Evolutionary conservation across 176 grass and related monocot species (phyloP), one percentile per base, ranked within the genome.

Genomic region (Eremochloa ophiuroides): DNA sequence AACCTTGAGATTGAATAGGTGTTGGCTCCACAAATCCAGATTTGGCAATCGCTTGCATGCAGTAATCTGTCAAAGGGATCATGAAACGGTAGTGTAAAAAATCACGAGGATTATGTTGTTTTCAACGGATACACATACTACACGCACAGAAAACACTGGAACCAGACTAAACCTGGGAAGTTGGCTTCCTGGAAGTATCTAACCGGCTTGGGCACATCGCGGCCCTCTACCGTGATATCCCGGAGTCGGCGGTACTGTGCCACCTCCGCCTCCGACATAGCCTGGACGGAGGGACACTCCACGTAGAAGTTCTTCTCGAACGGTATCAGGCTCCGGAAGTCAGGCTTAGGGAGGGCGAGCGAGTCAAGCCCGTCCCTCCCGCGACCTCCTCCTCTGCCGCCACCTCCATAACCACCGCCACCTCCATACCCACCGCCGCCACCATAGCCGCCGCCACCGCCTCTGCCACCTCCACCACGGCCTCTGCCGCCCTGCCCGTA

Each of bases 221-320:
- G 62, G 20, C 96, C 96, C 28, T 99, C 96, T 2, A 93, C 82
- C 0, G 88, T 93, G 28, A 99, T 99, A 42, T 99, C 84, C 51
- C 87, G 73, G 27, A 76, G 77, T 14, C 77, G 73, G 15, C 96
- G 93, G 41, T 99, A 99, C 28, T 88, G 80, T 10, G 28, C 39
- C 25, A 87, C 91, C 12, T 99, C 96, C 35, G 80, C 71, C 42
- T 95, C 90, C 22, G 96, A 91, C 96, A 99, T 95, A 28, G 88
- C 93, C 85, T 99, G 92, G 37, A 99, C 84, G 2, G 82, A 85
- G 15, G 89, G 91, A 58, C 76, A 75, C 76, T 99, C 96, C 34
- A 99, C 75, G 48, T 99, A 99, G 46, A 99, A 99, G 67, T 93
- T 89, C 88, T 99, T 99, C 89, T 95, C 88, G 46, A 99, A 99